Evolutionary conservation across 208 protist species (phyloP), one percentile per base, ranked within the genome.

Genomic region (Acanthamoeba castellanii): DNA sequence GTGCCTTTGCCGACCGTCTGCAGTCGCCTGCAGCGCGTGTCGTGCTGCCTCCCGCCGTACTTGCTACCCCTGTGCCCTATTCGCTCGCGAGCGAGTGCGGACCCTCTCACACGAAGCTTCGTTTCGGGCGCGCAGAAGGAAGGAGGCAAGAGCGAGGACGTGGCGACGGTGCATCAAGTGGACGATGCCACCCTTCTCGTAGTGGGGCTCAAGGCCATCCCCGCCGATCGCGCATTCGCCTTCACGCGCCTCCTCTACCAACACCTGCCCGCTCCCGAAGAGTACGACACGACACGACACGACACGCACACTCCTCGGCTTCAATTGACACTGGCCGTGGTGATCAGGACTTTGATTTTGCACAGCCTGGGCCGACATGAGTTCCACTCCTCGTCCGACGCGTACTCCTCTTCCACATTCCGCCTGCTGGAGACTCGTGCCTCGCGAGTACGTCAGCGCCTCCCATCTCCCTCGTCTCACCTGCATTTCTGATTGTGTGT

Each of bases 351-450:
- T 45, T 22, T 88, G 81, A 34, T 88, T 13, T 32, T 88, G 81
- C 81, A 88, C 52, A 61, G 81, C 42, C 20, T 88, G 52, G 22
- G 47, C 27, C 81, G 81, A 88, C 81, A 88, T 9, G 52, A 88
- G 81, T 88, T 50, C 32, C 42, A 18, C 32, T 14, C 42, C 27
- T 22, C 20, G 22, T 16, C 25, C 25, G 30, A 30, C 30, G 81
- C 14, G 4, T 34, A 14, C 14, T 55, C 81, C 81, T 22, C 81
- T 27, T 22, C 81, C 32, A 52, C 52, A 16, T 30, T 88, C 30
- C 81, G 81, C 52, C 42, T 88, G 25, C 81, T 88, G 27, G 81
- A 88, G 52, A 88, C 81, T 32, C 22, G 22, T 4, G 52, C 45
- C 52, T 52, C 52, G 18, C 30, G 13, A 16, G 72, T n/a, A 30